Base-by-base conservation (phyloP, 495 filamentous ascomycete species). In the Penicillium maclennaniae region DNA sequence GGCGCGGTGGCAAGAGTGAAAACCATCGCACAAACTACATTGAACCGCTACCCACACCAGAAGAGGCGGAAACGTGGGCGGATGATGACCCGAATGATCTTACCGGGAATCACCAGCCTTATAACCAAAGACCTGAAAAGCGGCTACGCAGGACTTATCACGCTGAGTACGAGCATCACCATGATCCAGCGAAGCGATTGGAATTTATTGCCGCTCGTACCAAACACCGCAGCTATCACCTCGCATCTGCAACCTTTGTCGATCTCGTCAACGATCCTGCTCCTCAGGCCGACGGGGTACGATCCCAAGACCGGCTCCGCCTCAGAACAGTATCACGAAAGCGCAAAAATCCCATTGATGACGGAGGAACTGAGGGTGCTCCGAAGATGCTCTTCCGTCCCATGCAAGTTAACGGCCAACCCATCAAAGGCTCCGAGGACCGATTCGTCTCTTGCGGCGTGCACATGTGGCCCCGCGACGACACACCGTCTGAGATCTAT, bases 11-110 rank as follows among this genome's bases (percentile, higher is more conserved):
- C 4, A 74, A 73, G 45, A 86, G 83, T 55, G 81, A 75, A 28
- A 80, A 84, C 48, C 71, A 75, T 38, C 81, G 87, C 28, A 88
- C 83, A 0, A 89, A 85, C 65, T 91, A 91, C 65, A 82, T 71
- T 6, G 81, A 83, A 6, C 63, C 77, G 16, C 71, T 89, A 12
- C 56, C 60, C 17, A 85, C 84, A 31, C 72, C 74, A 12, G 57
- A 59, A 36, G 65, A 73, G 27, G 51, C 48, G 7, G 12, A 49
- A 2, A 50, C 20, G 17, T 40, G 27, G 34, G 45, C n/a, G 15
- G 23, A 49, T 0, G 60, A 74, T 23, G 62, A 63, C 17, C 62
- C 34, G 10, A 41, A 51, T 21, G 20, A 55, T 37, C 68, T n/a
- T 50, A 72, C 57, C 56, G 49, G 70, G 66, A 44, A 43, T 19